Evolutionary conservation across 1,284 basidiomycete genomes (phyloP).

Genomic region (Melampsora americana): DNA sequence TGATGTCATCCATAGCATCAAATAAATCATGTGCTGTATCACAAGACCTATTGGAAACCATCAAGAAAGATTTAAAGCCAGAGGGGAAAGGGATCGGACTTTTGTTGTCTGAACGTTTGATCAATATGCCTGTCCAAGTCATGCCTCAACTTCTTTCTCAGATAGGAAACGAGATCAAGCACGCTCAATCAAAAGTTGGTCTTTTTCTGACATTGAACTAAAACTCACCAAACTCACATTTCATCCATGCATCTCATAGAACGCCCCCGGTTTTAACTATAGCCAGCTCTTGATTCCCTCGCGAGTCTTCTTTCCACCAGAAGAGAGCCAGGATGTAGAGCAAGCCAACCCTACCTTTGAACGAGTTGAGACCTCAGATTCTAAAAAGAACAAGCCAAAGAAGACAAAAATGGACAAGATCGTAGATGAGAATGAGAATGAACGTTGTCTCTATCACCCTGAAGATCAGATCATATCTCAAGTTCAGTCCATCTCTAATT

Average conservation of each 20-base stretch:
- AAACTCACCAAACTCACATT: not conserved
- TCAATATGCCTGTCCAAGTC: slow-evolving; percentile 37
- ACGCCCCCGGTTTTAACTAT: slow-evolving; percentile 39
- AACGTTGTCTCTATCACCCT: slow-evolving; percentile 37
- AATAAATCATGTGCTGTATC: slow-evolving; percentile 11
- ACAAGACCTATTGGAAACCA: slow-evolving; percentile 8
- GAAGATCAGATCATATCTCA: slow-evolving; percentile 44
- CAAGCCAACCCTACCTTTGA: slow-evolving; percentile 29
- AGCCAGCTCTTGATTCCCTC: slow-evolving; percentile 29
- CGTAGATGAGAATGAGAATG: slow-evolving; percentile 4
- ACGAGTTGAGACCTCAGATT: not conserved
- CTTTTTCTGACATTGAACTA: not conserved
- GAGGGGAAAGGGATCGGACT: slow-evolving; percentile 31
- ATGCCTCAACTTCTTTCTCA: slow-evolving; percentile 35
- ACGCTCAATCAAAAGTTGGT: slow-evolving; percentile 42
- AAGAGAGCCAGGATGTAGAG: slow-evolving; percentile 11
- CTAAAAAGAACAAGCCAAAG: slow-evolving; percentile 6
- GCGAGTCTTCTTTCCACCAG: slow-evolving; percentile 14
- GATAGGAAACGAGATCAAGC: slow-evolving; percentile 34
- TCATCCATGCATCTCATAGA: not conserved
- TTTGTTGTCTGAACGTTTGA: slow-evolving; percentile 34
- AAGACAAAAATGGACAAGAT: slow-evolving; percentile 17
- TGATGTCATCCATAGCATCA: slow-evolving; percentile 20
- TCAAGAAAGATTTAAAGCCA: slow-evolving; percentile 11
- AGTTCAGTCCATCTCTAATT: slow-evolving; percentile 16